phyloP scores from a whole-genome alignment of 176 grass and related monocot species.

The Eremochloa ophiuroides region DNA sequence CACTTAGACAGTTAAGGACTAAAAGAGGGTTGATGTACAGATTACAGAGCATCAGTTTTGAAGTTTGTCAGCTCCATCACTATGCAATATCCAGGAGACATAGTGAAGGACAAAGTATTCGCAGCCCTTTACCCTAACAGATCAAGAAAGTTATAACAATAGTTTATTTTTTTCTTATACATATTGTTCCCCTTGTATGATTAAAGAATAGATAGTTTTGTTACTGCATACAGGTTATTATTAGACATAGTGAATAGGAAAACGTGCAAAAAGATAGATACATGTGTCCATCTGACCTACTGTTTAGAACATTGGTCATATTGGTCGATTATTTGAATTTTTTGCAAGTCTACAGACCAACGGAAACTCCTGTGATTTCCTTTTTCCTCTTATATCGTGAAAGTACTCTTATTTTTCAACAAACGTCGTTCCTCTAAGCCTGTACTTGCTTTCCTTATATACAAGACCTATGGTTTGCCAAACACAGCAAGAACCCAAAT shows the following conservation, averaged over 20 bases:
- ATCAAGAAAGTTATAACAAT: slow-evolving; percentile 15
- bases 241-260: background rate
- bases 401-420: background rate
- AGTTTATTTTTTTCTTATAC: slow-evolving; percentile 24
- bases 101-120: background rate
- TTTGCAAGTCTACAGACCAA: background rate
- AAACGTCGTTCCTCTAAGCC: background rate
- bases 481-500: background rate
- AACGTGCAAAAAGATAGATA: background rate
- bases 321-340: background rate
- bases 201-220: background rate
- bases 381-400: background rate
- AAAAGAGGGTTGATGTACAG: slow-evolving; percentile 32
- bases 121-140: background rate
- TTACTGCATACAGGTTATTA: background rate
- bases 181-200: slow-evolving; percentile 18
- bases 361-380: background rate
- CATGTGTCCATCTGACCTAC: background rate
- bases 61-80: background rate
- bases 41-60: slow-evolving; percentile 39
- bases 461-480: background rate
- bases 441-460: background rate
- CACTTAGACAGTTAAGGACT: background rate
- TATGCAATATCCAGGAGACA: background rate
- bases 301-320: background rate